These are phyloP conservation scores for Patellaria atrata DNA, from an alignment of 495 filamentous ascomycete genomes.

Conservation along the genomic window DNA sequence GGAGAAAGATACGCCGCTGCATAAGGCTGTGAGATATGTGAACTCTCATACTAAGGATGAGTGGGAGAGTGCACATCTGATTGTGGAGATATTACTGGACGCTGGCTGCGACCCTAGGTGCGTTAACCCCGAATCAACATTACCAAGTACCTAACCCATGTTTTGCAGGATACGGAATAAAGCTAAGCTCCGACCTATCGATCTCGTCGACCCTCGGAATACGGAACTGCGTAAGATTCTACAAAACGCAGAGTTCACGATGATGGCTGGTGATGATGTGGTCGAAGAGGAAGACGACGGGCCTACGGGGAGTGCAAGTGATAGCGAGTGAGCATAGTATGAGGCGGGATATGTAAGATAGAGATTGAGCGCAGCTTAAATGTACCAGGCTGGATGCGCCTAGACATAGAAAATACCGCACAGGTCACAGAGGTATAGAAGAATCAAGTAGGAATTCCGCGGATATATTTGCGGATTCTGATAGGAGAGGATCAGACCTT, in stretches of 20 bases:
- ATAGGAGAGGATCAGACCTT: no score
- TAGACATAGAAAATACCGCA: no score
- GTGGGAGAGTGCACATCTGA: constrained; percentile 41
- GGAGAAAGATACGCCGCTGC: constrained; percentile 82
- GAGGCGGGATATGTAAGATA: no score
- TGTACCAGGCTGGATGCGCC: no score
- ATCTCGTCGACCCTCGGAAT: constrained; percentile 64
- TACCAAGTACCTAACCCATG: background rate
- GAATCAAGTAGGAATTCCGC: no score
- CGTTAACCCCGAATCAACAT: constrained; percentile 15
- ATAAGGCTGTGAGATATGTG: constrained; percentile 73
- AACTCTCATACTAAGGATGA: constrained; percentile 41
- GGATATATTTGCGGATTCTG: no score
- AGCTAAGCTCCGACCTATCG: constrained; percentile 49
- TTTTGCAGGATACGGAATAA: constrained; percentile 60
- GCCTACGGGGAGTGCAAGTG: constrained; percentile 26
- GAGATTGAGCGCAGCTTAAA: no score
- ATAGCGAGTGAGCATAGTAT: no score
- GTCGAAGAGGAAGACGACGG: constrained; percentile 26
- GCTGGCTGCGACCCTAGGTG: constrained; percentile 67
- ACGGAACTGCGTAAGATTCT: constrained; percentile 49
- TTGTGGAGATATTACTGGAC: constrained; percentile 85
- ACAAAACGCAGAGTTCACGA: constrained; percentile 54
- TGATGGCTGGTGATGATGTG: constrained; percentile 24
- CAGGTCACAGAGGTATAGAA: no score